Base-by-base conservation (phyloP, 768 basidiomycete genomes). In the Tricholoma sp. region DNA sequence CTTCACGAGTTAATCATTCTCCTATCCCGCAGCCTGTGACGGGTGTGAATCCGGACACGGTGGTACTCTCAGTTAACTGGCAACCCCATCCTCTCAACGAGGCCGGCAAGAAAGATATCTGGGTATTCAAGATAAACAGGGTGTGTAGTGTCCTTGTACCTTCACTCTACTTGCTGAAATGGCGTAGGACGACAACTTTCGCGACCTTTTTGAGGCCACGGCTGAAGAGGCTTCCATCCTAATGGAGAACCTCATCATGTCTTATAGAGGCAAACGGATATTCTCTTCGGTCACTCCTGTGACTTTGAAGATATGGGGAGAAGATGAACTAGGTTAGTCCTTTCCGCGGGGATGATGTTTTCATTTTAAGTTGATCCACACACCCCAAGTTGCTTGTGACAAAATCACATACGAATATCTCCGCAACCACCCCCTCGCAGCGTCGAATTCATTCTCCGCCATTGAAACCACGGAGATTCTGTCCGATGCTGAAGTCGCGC, bases 271-370 rank as follows among this genome's bases (percentile, higher is more conserved):
- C 37, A 82, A 78, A 54, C 85, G 83, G 2, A 73, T 93, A 41
- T 91, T 84, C 64, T 75, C 86, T 10, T 88, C 86, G 12, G 82
- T 84, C 3, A 86, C 85, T 0, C 89, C 90, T 0, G 73, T 80
- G 34, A 79, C 80, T 16, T 75, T 92, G 46, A 77, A 76, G 12
- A 80, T 91, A 14, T 89, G 87, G 84, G 78, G 76, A 3, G 80
- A 86, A 57, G 86, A 82, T 27, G 82, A 85, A 41, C 71, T 92
- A 21, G 81, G 89, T 89, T 45, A 32, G 79, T 55, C 27, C 19
- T 31, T 50, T 31, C 21, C 41, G 34, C 16, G 49, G 29, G 24
- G 11, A 24, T 29, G 3, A 31, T 43, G 12, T 2, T 45, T 27
- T 50, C 34, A 47, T 35, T n/a, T n/a, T 32, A n/a, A 4, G 31